Evolutionary conservation across 129 eudicot genomes (phyloP), one percentile per base, ranked within the genome.

Genomic region (Pittosporum tobira): DNA sequence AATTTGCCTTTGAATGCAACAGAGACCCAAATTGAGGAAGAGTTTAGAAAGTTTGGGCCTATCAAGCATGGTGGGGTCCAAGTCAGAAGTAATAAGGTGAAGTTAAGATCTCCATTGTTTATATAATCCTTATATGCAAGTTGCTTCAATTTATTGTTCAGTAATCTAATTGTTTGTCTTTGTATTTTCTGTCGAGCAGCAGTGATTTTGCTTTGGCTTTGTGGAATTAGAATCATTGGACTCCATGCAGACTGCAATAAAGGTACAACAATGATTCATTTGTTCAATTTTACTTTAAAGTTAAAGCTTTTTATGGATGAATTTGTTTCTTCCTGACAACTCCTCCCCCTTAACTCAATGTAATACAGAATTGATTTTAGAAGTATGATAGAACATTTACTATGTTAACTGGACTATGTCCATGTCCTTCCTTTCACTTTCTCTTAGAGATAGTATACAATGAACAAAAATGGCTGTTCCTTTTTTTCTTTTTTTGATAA

Each of bases 81-180:
- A 86, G 95, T 90, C 51, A 83, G 89, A 74, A 86, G 86, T 81
- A 83, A 80, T 30, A 83, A 74, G 95, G 98, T 90, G 55, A 29
- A 73, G 3, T 38, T 66, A 16, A 18, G 15, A 25, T 51, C 3
- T 22, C 19, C n/a, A n/a, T n/a, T n/a, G n/a, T 25, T 50, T 57
- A 25, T 24, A 15, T 51, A 27, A 28, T 14, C 42, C 2, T 47
- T 48, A n/a, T 28, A 11, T 24, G 14, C 50, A 57, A 23, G 36
- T 47, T 48, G n/a, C 57, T 40, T 18, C 22, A 19, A 18, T 14
- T 38, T 25, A 48, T 6, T 73, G 20, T 47, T 49, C 20, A 23
- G 16, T 21, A 1, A 14, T 22, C 20, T 7, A 38, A 18, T 1
- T 37, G 50, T 2, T 28, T 25, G 10, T 19, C 37, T 22, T 67